A percentile compares a stretch with the other conserved stretches of the same genome.
Evolutionary conservation across 2,329 filamentous ascomycete genomes (phyloP).

Genomic region (Alternaria incomplexa): DNA sequence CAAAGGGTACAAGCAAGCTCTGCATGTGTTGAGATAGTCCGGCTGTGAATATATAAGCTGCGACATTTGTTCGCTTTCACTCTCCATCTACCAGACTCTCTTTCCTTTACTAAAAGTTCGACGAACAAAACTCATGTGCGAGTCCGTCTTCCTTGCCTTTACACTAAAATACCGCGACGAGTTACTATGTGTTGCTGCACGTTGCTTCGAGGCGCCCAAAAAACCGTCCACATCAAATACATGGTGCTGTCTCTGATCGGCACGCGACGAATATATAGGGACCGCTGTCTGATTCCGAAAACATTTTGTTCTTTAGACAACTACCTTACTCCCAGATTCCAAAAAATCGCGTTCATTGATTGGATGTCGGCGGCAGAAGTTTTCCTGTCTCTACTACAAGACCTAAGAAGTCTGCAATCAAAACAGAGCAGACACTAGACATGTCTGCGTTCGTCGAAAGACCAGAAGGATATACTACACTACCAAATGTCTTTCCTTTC

Average conservation of each 20-base stretch:
- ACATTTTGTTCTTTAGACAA: neutral
- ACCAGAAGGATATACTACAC: too few relatives aligned
- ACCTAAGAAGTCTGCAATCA: neutral
- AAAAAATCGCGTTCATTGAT: too few relatives aligned
- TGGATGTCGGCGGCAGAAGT: rapidly evolving
- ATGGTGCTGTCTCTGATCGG: neutral
- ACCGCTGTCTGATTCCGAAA: neutral
- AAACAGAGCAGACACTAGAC: rapidly evolving
- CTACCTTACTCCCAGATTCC: too few relatives aligned
- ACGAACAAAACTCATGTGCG: too few relatives aligned
- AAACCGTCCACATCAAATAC: rapidly evolving
- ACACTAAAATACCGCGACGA: neutral
- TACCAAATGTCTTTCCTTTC: too few relatives aligned
- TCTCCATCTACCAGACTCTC: neutral
- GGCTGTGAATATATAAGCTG: neutral
- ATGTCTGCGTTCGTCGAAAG: neutral
- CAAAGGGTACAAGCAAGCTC: too few relatives aligned
- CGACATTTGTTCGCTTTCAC: neutral
- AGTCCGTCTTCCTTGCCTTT: neutral
- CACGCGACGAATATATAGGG: neutral
- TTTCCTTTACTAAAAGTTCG: neutral
- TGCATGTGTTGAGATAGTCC: neutral
- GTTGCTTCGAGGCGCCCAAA: neutral
- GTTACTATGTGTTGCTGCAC: neutral
- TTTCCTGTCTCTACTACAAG: neutral